Evolutionary conservation across 257 asterid species (phyloP).

Genomic region (Salvia miltiorrhiza): DNA sequence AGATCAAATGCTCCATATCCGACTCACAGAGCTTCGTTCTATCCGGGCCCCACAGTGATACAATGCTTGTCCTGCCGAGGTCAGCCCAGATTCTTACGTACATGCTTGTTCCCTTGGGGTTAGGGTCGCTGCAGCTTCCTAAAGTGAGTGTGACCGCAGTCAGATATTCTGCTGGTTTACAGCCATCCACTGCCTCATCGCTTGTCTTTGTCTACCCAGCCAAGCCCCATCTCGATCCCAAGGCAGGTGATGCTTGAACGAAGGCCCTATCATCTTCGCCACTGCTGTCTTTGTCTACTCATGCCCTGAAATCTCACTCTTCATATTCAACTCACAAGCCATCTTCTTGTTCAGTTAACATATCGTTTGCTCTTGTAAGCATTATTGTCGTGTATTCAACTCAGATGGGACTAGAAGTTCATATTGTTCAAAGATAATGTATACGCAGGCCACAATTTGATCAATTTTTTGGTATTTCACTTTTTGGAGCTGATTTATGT

Average conservation of each 20-base stretch:
- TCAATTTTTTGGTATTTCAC: not conserved
- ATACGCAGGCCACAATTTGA: not conserved
- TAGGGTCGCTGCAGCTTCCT: constrained; percentile 87
- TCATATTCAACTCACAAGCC: not conserved
- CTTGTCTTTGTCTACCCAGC: constrained; percentile 78
- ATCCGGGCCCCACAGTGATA: constrained; percentile 83
- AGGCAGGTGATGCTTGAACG: constrained; percentile 24
- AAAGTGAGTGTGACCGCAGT: constrained; percentile 57
- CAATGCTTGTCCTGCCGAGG: constrained; percentile 66
- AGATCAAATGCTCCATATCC: constrained; percentile 74
- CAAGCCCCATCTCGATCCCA: constrained; percentile 51
- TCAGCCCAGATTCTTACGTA: constrained; percentile 52
- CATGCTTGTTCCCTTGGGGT: constrained; percentile 77
- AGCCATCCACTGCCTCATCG: constrained; percentile 64
- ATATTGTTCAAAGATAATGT: not conserved
- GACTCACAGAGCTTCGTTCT: constrained; percentile 82
- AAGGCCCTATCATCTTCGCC: not conserved
- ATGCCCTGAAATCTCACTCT: not conserved
- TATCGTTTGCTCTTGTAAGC: not conserved
- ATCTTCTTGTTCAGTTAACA: not conserved
- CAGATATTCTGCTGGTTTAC: constrained; percentile 73
- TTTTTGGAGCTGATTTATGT: too few species aligned
- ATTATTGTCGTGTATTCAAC: not conserved
- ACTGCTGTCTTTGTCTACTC: not conserved
- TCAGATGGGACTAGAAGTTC: not conserved